Evolutionary conservation across 1,139 yeast species (phyloP).

Genomic region (Casaregolazyma suthepensis): DNA sequence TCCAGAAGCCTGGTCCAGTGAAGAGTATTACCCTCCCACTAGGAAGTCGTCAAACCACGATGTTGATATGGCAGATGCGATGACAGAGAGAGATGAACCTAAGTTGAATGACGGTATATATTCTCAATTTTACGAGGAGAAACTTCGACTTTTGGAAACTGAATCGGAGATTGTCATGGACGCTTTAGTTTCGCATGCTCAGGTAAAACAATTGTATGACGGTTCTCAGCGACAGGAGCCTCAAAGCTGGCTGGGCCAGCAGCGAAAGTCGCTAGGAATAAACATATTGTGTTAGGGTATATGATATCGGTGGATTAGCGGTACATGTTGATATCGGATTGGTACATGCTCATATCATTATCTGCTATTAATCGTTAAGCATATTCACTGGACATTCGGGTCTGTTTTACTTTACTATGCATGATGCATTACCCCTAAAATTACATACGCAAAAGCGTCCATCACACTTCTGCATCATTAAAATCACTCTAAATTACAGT

Average conservation of each 20-base stretch:
- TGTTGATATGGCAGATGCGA: background rate
- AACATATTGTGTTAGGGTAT: background rate
- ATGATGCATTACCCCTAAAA: background rate
- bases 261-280: background rate
- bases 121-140: background rate
- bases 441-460: background rate
- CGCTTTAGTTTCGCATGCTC: background rate
- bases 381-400: no score
- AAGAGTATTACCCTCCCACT: background rate
- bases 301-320: no score
- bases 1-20: no score
- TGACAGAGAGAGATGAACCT: background rate
- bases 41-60: background rate
- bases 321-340: no score
- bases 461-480: background rate
- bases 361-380: no score
- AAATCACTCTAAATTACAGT: background rate
- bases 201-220: background rate
- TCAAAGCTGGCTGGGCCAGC: background rate
- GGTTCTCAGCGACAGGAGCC: background rate
- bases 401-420: background rate
- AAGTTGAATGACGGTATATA: background rate
- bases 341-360: no score
- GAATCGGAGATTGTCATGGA: background rate
- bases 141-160: background rate